Evolutionary conservation across 2,329 filamentous ascomycete species (phyloP), one percentile per base, ranked within the genome.

Genomic region (Fusarium multiceps): DNA sequence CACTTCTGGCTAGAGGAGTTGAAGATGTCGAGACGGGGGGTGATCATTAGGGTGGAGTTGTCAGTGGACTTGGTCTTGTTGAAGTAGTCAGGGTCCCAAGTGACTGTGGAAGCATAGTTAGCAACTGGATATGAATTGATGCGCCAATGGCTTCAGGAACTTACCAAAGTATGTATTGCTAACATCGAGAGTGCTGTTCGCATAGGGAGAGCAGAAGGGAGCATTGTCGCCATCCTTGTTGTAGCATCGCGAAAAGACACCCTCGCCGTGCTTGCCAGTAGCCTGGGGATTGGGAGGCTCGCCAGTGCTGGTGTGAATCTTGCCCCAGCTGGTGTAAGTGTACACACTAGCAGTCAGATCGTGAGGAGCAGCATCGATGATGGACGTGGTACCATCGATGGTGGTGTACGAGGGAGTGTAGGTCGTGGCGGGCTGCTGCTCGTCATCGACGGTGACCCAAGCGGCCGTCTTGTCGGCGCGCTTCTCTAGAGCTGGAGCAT

Each of bases 11-110:
- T 78, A 10, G 78, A 77, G 45, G 73, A 70, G 74, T 82, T 82
- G 57, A 78, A 79, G 66, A 79, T 76, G 74, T 85, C 81, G 66
- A 83, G 77, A 67, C 82, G 81, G 72, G 80, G 61, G 34, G 74
- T 69, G 55, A 81, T 72, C 27, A 77, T 75, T 57, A 74, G 64
- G 32, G 78, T 77, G 28, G 71, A 55, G 69, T 80, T 80, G 65
- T 62, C 67, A 71, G 81, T 80, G 56, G 80, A 77, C 46, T 82
- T 81, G 58, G 80, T 77, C 49, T 78, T 74, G 72, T 80, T 79
- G 79, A 86, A 88, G 77, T 80, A 85, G 53, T 81, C 78, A 25
- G 86, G 80, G 69, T 89, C 86, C 86, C 87, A 89, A 28, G 85
- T 87, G 56, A 89, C 87, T 88, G 16, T 23, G 5, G 18, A 18